Conservation (phyloP, 208 protist genomes). For the Leptomonas seymouri region DNA sequence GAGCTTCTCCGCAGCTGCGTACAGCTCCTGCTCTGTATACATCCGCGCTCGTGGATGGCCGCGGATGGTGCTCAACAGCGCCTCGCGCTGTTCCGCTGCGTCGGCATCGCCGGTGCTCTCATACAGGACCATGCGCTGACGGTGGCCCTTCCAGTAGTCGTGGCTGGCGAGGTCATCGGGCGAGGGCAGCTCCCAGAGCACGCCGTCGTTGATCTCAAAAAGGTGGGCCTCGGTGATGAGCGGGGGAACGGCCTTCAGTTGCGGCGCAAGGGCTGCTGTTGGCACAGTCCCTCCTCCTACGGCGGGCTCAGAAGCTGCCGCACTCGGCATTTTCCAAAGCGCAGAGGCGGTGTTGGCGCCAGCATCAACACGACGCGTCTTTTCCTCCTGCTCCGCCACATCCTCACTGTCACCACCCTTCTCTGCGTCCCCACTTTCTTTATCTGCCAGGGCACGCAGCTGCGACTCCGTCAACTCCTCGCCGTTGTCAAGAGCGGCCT, state of each 20-base stretch:
- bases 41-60: conserved; percentile 8
- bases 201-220: conserved; percentile 87
- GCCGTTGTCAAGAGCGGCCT: conserved; percentile 20
- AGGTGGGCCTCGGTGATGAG: conserved; percentile 76
- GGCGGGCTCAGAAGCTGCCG: too few relatives aligned
- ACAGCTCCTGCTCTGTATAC: conserved; percentile 33
- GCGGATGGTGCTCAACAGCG: conserved; percentile 21
- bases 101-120: conserved; percentile 46
- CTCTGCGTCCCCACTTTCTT: too few relatives aligned
- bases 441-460: conserved; percentile 22
- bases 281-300: too few relatives aligned
- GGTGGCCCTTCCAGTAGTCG: conserved; percentile 66
- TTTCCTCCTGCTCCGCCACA: conserved; percentile 8
- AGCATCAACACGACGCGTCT: conserved; percentile 15
- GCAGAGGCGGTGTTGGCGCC: not conserved
- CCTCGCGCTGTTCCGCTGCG: conserved; percentile 18
- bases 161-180: conserved; percentile 61
- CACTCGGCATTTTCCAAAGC: not conserved
- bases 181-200: conserved; percentile 69
- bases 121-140: conserved; percentile 75
- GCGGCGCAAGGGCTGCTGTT: not conserved
- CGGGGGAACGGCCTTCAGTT: conserved; percentile 12
- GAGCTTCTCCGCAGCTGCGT: conserved; percentile 34
- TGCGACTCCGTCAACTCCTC: conserved; percentile 37
- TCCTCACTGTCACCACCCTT: conserved; percentile 14